These are phyloP conservation scores for Epichloe sibirici DNA, from an alignment of 2,329 filamentous ascomycete species.

Conservation along the genomic window DNA sequence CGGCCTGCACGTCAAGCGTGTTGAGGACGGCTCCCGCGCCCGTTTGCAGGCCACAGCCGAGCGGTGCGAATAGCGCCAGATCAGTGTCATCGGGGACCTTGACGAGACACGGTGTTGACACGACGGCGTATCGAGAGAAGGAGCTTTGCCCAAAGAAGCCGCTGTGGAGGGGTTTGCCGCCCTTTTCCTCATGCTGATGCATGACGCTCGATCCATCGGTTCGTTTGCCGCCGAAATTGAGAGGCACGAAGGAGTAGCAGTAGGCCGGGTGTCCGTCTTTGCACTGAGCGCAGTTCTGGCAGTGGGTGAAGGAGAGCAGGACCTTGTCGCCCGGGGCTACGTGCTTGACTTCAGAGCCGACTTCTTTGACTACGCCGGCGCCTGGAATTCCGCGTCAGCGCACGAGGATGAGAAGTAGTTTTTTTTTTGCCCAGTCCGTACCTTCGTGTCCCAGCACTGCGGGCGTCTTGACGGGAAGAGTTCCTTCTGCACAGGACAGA, in stretches of 20 bases:
- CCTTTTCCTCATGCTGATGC: not conserved
- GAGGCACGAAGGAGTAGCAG: not conserved
- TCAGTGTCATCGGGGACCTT: conserved; percentile 14
- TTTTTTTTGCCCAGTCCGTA: not conserved
- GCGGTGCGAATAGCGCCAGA: conserved; percentile 18
- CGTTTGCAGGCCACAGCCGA: conserved; percentile 24
- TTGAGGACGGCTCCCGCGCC: conserved; percentile 23
- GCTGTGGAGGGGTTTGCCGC: conserved; percentile 4
- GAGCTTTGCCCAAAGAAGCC: conserved; percentile 23
- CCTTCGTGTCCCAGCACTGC: conserved; percentile 2
- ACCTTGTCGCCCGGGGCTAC: not conserved
- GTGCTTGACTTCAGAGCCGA: not conserved
- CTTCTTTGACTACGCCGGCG: not conserved
- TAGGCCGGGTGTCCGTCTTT: not conserved
- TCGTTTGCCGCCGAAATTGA: not conserved
- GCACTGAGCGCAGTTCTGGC: not conserved
- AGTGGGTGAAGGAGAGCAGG: conserved; percentile 1
- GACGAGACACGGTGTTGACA: conserved; percentile 17
- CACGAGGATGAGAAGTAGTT: not conserved
- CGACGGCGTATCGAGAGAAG: conserved; percentile 19
- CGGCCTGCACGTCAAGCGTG: conserved; percentile 14
- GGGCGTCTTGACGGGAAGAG: not conserved
- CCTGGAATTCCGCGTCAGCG: not conserved
- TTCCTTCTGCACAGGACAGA: not conserved
- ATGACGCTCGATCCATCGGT: not conserved